Base-by-base conservation (phyloP, 768 basidiomycete genomes). In the Harrya chromipes region DNA sequence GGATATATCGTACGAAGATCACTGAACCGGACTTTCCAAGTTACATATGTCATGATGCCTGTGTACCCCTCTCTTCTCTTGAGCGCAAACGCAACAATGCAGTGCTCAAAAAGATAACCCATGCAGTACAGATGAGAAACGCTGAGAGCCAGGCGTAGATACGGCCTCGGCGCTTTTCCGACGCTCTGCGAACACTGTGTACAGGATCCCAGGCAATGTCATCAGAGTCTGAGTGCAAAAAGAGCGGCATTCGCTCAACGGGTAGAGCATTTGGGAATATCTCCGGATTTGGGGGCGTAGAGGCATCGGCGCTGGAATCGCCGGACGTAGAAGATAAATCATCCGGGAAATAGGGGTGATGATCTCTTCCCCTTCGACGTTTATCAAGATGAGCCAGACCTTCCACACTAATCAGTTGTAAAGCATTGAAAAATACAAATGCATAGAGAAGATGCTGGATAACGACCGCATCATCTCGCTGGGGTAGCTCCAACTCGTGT, bases 81-180 rank as follows among this genome's bases (percentile, higher is more conserved):
- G 71, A 74, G 29, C 81, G 74, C 49, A 86, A 65, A 55, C 76
- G 78, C 46, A 75, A 61, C 75, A 75, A 83, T 0, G 83, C 85
- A 16, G 81, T 84, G 10, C 59, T 71, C 58, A 88, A 68, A 65
- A 87, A 87, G 52, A 87, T 63, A 31, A 76, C 58, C 87, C 85
- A 89, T 6, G 83, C 79, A 40, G 60, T 64, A 14, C 76, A 56
- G 10, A 86, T 74, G 29, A 83, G 58, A 2, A 55, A 42, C 16
- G 54, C 70, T 38, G 73, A 75, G 21, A 78, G 52, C 27, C 67
- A 55, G 23, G 76, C 72, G 51, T 81, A 84, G 1, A 79, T 17
- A 49, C 71, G 57, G 2, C 87, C 87, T 36, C 85, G 68, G 52
- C 67, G 63, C 27, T 59, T 65, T 61, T 81, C 77, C 40, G 63